A percentile compares a stretch with the other conserved stretches of the same genome.
These are phyloP conservation scores for Penicillium silybi DNA, from an alignment of 495 filamentous ascomycete genomes.

Conservation along the genomic window DNA sequence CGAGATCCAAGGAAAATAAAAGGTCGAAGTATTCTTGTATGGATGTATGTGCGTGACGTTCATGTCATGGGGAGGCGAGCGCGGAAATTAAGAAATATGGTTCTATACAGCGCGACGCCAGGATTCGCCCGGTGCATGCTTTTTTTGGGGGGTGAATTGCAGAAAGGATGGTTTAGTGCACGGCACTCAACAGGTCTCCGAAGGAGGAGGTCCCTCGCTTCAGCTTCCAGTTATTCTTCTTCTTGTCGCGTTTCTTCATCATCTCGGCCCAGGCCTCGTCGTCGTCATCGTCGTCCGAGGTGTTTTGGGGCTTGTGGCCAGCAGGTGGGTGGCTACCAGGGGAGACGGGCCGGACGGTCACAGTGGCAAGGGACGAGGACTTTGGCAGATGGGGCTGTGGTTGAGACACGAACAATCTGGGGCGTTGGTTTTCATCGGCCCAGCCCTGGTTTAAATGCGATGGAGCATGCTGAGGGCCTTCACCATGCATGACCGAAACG, in stretches of 20 bases:
- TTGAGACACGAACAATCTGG: conserved; percentile 17
- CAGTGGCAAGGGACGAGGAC: conserved; percentile 32
- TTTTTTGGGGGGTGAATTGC: not conserved
- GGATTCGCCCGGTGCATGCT: conserved; percentile 1
- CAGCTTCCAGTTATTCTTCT: conserved; percentile 66
- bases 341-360: conserved; percentile 36
- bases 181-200: conserved; percentile 41
- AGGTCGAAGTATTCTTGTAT: not conserved
- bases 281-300: conserved; percentile 64
- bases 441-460: conserved; percentile 49
- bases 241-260: conserved; percentile 79
- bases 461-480: conserved; percentile 42
- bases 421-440: conserved; percentile 43
- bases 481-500: conserved; percentile 54
- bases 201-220: conserved; percentile 53
- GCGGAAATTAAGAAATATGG: conserved; percentile 3
- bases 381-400: conserved; percentile 24
- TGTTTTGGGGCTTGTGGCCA: conserved; percentile 23
- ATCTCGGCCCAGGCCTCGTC: conserved; percentile 85
- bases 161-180: conserved; percentile 28
- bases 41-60: conserved; percentile 24
- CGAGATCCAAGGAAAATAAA: not conserved
- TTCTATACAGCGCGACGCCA: conserved; percentile 12
- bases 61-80: conserved; percentile 9
- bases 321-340: conserved; percentile 25